Evolutionary conservation across 23 red algal species (phyloP).

Genomic region (Gracilaria gracilis): DNA sequence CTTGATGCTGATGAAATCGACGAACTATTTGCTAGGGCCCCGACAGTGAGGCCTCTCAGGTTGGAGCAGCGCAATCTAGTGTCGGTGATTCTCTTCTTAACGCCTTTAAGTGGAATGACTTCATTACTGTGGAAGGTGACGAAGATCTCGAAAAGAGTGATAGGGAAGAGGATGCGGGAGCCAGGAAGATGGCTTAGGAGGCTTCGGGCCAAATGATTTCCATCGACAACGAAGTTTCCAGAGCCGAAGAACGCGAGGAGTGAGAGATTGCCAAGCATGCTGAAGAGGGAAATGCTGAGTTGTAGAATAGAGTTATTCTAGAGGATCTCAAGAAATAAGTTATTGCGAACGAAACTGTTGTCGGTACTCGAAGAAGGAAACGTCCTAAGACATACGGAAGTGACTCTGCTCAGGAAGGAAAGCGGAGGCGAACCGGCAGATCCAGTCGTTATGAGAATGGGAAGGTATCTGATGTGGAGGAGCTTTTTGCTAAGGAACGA

Average conservation of each 20-base stretch:
- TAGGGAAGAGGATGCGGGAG: slow-evolving; percentile 45
- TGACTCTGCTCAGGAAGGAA: slow-evolving; percentile 53
- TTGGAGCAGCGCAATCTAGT: slow-evolving; percentile 65
- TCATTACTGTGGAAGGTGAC: slow-evolving; percentile 72
- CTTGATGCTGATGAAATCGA: slow-evolving; percentile 93
- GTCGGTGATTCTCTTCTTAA: slow-evolving; percentile 92
- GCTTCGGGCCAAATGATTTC: slow-evolving; percentile 41
- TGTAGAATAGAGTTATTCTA: slow-evolving; percentile 90
- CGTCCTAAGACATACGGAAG: slow-evolving; percentile 50
- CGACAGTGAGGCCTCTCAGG: slow-evolving; percentile 66
- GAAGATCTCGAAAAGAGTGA: slow-evolving; percentile 70
- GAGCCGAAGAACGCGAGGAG: slow-evolving; percentile 46
- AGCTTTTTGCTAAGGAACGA: slow-evolving; percentile 74
- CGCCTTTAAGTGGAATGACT: slow-evolving; percentile 97
- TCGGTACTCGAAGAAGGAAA: slow-evolving; percentile 75
- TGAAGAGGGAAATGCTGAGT: slow-evolving; percentile 82
- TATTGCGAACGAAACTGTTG: slow-evolving; percentile 69
- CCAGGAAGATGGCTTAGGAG: slow-evolving; percentile 43
- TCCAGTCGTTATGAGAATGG: slow-evolving; percentile 18
- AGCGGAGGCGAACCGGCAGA: slow-evolving; percentile 30
- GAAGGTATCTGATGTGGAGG: slow-evolving; percentile 40
- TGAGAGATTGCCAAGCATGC: slow-evolving; percentile 39
- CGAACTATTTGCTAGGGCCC: slow-evolving; percentile 79
- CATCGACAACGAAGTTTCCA: slow-evolving; percentile 36
- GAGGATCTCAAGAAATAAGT: slow-evolving; percentile 73